phyloP scores from a whole-genome alignment of 352 stramenopile species.

The Phytophthora boehmeriae region DNA sequence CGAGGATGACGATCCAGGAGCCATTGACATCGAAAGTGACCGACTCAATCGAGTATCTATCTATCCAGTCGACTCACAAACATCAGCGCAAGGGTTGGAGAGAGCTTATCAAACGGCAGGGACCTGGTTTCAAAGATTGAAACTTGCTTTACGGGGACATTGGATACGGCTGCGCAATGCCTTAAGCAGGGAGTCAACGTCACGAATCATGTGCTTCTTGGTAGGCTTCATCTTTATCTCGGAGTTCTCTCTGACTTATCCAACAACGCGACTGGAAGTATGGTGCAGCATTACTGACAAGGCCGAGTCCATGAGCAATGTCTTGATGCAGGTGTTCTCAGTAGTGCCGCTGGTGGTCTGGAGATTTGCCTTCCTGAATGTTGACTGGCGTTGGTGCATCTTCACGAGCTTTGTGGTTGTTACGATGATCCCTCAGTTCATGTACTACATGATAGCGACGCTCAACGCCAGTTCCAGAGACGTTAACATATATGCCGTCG shows the following conservation, averaged over 20 bases:
- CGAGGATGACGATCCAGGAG: slow-evolving; percentile 38
- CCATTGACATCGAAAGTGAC: slow-evolving; percentile 33
- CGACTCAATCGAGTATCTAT: slow-evolving; percentile 22
- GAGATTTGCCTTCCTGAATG: slow-evolving; percentile 34
- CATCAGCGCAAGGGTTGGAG: slow-evolving; percentile 20
- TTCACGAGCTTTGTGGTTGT: slow-evolving; percentile 40
- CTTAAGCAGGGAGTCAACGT: slow-evolving; percentile 43
- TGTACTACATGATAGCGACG: slow-evolving; percentile 34
- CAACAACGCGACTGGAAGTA: slow-evolving; percentile 38
- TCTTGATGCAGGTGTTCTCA: slow-evolving; percentile 39
- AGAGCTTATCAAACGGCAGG: slow-evolving; percentile 24
- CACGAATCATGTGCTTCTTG: slow-evolving; percentile 42
- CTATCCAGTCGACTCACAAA: slow-evolving; percentile 18
- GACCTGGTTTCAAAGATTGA: slow-evolving; percentile 25
- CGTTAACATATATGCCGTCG: slow-evolving; percentile 39
- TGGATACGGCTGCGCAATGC: slow-evolving; percentile 40
- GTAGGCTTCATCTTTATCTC: slow-evolving; percentile 54
- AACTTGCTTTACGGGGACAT: slow-evolving; percentile 36
- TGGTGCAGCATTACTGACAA: slow-evolving; percentile 47
- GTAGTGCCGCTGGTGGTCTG: slow-evolving; percentile 35
- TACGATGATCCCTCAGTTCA: slow-evolving; percentile 36
- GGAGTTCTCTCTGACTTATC: slow-evolving; percentile 55
- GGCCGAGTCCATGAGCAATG: slow-evolving; percentile 32
- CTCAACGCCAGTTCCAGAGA: slow-evolving; percentile 24
- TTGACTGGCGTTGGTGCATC: slow-evolving; percentile 43